These are phyloP conservation scores for Aspergillus sclerotioniger DNA, from an alignment of 495 filamentous ascomycete species.

Conservation along the genomic window DNA sequence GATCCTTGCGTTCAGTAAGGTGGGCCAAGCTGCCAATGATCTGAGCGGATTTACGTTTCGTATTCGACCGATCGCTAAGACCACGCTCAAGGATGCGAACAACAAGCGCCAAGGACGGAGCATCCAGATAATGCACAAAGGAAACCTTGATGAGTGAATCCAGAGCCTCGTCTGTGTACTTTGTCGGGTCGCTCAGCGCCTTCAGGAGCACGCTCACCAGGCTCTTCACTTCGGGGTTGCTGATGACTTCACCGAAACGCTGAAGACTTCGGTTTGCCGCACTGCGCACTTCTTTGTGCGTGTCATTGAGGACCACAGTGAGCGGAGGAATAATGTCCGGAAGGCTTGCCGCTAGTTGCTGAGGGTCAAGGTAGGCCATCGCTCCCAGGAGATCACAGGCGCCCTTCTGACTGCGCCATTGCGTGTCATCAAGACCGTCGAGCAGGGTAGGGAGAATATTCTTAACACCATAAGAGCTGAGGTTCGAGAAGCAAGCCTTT, in stretches of 20 bases:
- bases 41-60: slow-evolving; percentile 91
- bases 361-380: slow-evolving; percentile 96
- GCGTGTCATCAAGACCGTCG: slow-evolving; percentile 88
- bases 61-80: slow-evolving; percentile 82
- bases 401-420: slow-evolving; percentile 98
- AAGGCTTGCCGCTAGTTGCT: slow-evolving; percentile 86
- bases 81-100: slow-evolving; percentile 94
- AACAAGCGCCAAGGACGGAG: slow-evolving; percentile 89
- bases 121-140: slow-evolving; percentile 94
- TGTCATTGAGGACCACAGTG: slow-evolving; percentile 91
- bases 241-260: slow-evolving; percentile 97
- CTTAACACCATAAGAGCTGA: slow-evolving; percentile 96
- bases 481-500: slow-evolving; percentile 87
- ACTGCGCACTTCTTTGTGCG: slow-evolving; percentile 90
- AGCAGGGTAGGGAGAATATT: slow-evolving; percentile 87
- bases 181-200: slow-evolving; percentile 94
- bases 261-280: slow-evolving; percentile 95
- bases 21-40: slow-evolving; percentile 97
- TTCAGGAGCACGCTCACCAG: slow-evolving; percentile 89
- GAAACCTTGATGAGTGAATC: slow-evolving; percentile 92
- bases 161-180: slow-evolving; percentile 92
- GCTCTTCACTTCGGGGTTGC: slow-evolving; percentile 92
- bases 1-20: slow-evolving; percentile 92
- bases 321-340: slow-evolving; percentile 96
- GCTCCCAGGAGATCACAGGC: slow-evolving; percentile 94